Evolutionary conservation across 1,139 yeast genomes (phyloP).

Genomic region (Yamadazyma kanchanaburiensis): DNA sequence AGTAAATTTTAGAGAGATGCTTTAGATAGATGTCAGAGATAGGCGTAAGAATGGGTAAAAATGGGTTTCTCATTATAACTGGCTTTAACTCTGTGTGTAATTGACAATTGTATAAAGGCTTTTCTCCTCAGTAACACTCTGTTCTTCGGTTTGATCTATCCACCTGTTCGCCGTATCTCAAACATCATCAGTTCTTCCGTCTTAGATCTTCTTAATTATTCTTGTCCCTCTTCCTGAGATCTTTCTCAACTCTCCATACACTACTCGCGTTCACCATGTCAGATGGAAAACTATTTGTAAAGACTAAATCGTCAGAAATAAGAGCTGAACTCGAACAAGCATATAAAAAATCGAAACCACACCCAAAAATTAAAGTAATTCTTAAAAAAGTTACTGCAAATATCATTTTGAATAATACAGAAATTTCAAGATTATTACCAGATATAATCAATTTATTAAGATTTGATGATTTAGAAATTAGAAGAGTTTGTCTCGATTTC

Average conservation of each 20-base stretch:
- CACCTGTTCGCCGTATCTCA: too few relatives aligned
- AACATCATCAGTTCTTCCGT: too few relatives aligned
- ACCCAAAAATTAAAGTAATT: constrained; percentile 51
- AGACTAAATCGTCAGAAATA: constrained; percentile 51
- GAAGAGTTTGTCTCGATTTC: constrained; percentile 64
- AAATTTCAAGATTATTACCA: constrained; percentile 63
- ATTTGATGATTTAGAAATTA: constrained; percentile 66
- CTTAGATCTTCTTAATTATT: too few relatives aligned
- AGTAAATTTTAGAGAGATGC: too few relatives aligned
- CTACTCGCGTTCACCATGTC: constrained; percentile 23
- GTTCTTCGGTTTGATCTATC: too few relatives aligned
- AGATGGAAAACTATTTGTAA: constrained; percentile 41
- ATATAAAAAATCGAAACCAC: constrained; percentile 51
- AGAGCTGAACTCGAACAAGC: constrained; percentile 54
- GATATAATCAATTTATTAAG: constrained; percentile 63
- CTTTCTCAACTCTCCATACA: background rate
- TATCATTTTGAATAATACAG: constrained; percentile 77
- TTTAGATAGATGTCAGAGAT: too few relatives aligned
- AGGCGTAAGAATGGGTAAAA: too few relatives aligned
- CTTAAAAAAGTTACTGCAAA: constrained; percentile 80
- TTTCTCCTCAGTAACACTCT: too few relatives aligned
- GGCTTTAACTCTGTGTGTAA: too few relatives aligned
- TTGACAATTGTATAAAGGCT: too few relatives aligned
- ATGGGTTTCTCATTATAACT: too few relatives aligned
- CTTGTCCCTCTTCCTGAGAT: too few relatives aligned